phyloP scores from a whole-genome alignment of 2,329 filamentous ascomycete species.

The Daldinia sp. region DNA sequence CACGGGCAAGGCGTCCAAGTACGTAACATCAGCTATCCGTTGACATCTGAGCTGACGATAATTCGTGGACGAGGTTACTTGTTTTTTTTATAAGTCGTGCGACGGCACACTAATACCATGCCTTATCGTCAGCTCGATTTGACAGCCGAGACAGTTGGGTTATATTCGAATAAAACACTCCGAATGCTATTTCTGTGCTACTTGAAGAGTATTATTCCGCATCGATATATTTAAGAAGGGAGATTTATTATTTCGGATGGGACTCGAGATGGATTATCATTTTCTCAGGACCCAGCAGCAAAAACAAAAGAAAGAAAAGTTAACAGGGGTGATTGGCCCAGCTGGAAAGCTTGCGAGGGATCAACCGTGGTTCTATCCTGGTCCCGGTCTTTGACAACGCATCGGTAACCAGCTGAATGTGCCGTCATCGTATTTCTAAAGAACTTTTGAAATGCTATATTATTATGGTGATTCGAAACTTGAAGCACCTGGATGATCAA shows the following conservation, averaged over 20 bases:
- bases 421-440: too few species aligned
- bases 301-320: not conserved
- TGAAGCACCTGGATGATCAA: too few species aligned
- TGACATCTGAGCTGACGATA: slow-evolving; percentile 16
- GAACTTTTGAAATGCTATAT: too few species aligned
- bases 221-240: not conserved
- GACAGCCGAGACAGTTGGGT: slow-evolving; percentile 11
- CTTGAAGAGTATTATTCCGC: not conserved
- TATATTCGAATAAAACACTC: not conserved
- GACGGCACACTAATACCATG: slow-evolving; percentile 10
- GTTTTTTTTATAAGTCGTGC: slow-evolving; percentile 1
- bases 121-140: slow-evolving; percentile 17
- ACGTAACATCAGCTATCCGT: not conserved
- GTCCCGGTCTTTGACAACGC: slow-evolving; percentile 25
- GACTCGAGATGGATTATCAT: not conserved
- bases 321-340: not conserved
- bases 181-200: not conserved
- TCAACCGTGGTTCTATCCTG: slow-evolving; percentile 21
- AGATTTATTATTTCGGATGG: not conserved
- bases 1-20: not conserved
- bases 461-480: too few species aligned
- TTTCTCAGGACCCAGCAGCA: not conserved
- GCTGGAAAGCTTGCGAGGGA: slow-evolving; percentile 2
- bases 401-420: slow-evolving; percentile 16
- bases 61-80: slow-evolving; percentile 1